Percentiles rank a stretch among this genome's conserved stretches.
Evolutionary conservation across 306 rosid genomes (phyloP).

Genomic region (Psophocarpus tetragonolobus): DNA sequence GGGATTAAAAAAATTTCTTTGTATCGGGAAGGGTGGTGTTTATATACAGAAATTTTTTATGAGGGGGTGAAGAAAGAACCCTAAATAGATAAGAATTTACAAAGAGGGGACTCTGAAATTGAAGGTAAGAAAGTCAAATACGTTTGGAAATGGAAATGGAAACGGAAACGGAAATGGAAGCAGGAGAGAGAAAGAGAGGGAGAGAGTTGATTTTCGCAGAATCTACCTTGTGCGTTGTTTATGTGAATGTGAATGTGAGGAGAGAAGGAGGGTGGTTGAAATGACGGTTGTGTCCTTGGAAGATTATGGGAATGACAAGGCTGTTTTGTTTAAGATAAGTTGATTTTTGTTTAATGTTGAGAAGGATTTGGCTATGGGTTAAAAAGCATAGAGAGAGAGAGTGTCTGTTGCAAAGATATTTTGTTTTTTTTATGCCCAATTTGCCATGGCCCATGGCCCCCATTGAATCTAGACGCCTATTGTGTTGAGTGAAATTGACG

Average conservation of each 20-base stretch:
- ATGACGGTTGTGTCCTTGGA: slow-evolving; percentile 34
- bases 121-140: slow-evolving; percentile 52
- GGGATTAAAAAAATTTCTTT: background rate
- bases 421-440: background rate
- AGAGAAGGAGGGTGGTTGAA: background rate
- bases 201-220: slow-evolving; percentile 22
- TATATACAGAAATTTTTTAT: slow-evolving; percentile 30
- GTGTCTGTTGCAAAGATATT: background rate
- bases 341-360: slow-evolving; percentile 17
- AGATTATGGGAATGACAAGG: background rate
- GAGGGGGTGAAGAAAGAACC: background rate
- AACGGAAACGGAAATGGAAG: too few species aligned
- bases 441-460: background rate
- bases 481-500: background rate
- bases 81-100: slow-evolving; percentile 39
- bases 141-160: too few species aligned
- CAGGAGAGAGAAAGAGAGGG: slow-evolving; percentile 34
- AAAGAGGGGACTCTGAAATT: slow-evolving; percentile 22
- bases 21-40: slow-evolving; percentile 4
- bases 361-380: background rate
- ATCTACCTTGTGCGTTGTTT: background rate
- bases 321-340: background rate
- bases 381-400: background rate
- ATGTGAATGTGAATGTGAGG: background rate
- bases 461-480: slow-evolving; percentile 9